Conservation (phyloP, 2,329 filamentous ascomycete genomes). For the Mariannaea sp. region DNA sequence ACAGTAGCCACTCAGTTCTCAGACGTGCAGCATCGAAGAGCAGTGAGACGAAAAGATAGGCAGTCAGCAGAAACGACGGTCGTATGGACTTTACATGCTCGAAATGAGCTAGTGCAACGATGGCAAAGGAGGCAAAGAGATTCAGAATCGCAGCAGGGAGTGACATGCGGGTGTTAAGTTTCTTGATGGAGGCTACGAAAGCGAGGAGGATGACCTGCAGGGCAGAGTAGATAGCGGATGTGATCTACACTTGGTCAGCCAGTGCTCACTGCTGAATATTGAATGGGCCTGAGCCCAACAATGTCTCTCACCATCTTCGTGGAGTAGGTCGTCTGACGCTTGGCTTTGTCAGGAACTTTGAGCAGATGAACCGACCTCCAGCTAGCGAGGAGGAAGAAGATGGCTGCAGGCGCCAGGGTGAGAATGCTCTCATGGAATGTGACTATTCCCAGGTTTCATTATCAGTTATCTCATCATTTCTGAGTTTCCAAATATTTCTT, state of each 20-base stretch:
- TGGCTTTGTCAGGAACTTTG: slow-evolving; percentile 31
- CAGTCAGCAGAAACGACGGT: slow-evolving; percentile 39
- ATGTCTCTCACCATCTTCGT: slow-evolving; percentile 33
- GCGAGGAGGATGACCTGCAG: slow-evolving; percentile 37
- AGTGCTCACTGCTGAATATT: too few relatives aligned
- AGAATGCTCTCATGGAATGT: slow-evolving; percentile 40
- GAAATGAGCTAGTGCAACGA: slow-evolving; percentile 37
- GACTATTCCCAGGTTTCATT: slow-evolving; percentile 31
- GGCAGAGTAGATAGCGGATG: slow-evolving; percentile 29
- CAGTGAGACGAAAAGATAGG: slow-evolving; percentile 39
- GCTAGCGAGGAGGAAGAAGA: slow-evolving; percentile 33
- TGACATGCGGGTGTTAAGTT: slow-evolving; percentile 36
- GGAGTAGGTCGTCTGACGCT: slow-evolving; percentile 35
- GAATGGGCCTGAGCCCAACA: background rate
- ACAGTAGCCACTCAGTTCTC: slow-evolving; percentile 42
- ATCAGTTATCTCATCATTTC: too few relatives aligned
- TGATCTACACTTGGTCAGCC: slow-evolving; percentile 25
- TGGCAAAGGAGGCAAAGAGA: slow-evolving; percentile 35
- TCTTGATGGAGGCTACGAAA: slow-evolving; percentile 33
- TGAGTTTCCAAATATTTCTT: too few relatives aligned
- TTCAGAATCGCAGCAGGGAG: slow-evolving; percentile 38
- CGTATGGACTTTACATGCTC: slow-evolving; percentile 43
- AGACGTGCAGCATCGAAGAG: slow-evolving; percentile 42
- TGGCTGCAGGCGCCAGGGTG: slow-evolving; percentile 29
- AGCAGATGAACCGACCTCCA: slow-evolving; percentile 35